Conservation (phyloP, 2,329 filamentous ascomycete species). For the Venturia effusa region DNA sequence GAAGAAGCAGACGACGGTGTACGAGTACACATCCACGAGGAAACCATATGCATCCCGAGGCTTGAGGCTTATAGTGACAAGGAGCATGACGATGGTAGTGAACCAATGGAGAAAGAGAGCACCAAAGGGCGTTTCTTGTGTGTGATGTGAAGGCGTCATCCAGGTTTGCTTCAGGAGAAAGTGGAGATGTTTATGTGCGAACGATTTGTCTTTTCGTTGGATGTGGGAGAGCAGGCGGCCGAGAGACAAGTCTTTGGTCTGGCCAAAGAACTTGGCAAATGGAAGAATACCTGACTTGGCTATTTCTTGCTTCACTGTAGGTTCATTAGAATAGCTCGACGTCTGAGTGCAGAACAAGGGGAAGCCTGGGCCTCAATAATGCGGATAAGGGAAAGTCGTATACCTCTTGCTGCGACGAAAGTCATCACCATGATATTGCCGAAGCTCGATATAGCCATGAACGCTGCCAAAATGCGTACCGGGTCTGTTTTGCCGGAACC, state of each 20-base stretch:
- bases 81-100: constrained; percentile 24
- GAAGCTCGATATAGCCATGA: constrained; percentile 43
- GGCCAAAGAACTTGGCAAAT: constrained; percentile 39
- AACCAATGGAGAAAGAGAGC: constrained; percentile 30
- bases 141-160: constrained; percentile 14
- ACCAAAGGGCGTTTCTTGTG: constrained; percentile 27
- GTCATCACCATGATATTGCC: constrained; percentile 49
- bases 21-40: constrained; percentile 28
- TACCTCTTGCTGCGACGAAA: constrained; percentile 38
- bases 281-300: constrained; percentile 48
- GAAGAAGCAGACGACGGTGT: constrained; percentile 15
- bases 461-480: constrained; percentile 33
- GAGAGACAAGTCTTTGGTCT: background rate
- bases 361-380: background rate
- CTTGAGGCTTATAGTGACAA: constrained; percentile 18
- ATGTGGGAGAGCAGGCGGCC: background rate
- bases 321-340: background rate
- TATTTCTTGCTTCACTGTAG: constrained; percentile 46
- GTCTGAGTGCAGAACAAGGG: background rate
- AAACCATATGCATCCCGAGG: constrained; percentile 21
- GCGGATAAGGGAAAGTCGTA: background rate
- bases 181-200: background rate
- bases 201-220: background rate
- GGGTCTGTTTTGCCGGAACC: constrained; percentile 10
- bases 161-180: background rate